Percentiles rank a stretch among this genome's conserved stretches.
These are phyloP conservation scores for Wallacemonas sp. DNA, from an alignment of 208 protist species.

Conservation along the genomic window DNA sequence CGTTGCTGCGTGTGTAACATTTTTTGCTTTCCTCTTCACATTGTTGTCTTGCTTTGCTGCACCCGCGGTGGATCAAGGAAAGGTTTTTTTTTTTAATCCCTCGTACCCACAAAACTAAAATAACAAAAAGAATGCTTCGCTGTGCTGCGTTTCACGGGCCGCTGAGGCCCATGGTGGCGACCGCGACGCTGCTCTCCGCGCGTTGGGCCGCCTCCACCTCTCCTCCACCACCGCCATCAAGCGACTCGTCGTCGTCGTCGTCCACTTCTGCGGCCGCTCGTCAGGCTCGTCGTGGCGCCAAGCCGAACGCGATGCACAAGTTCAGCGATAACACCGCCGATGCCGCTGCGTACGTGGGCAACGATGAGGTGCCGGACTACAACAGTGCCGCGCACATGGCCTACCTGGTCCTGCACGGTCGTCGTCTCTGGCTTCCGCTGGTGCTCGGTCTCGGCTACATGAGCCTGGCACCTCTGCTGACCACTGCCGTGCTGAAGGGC, in stretches of 20 bases:
- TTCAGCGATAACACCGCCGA: conserved; percentile 63
- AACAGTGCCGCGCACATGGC: conserved; percentile 43
- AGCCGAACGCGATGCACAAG: conserved; percentile 36
- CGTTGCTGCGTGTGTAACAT: background rate
- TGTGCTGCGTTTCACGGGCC: background rate
- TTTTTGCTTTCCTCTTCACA: conserved; percentile 10
- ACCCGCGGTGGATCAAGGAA: no score
- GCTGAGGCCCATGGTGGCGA: background rate
- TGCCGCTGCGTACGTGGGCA: conserved; percentile 52
- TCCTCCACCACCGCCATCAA: background rate
- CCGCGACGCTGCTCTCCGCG: background rate
- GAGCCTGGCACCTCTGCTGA: conserved; percentile 26
- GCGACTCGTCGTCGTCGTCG: background rate
- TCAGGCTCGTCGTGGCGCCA: background rate
- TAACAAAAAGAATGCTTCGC: background rate
- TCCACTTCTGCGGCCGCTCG: background rate
- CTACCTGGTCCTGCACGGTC: conserved; percentile 66
- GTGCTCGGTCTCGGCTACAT: conserved; percentile 46
- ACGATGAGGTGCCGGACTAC: conserved; percentile 67
- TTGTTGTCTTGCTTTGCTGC: no score
- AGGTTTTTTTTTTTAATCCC: conserved; percentile 8
- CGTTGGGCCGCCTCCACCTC: background rate
- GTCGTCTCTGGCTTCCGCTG: conserved; percentile 66
- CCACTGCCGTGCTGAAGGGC: conserved; percentile 32
- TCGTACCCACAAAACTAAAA: background rate